Conservation (phyloP, 164 flowering plant genomes). For the Berberis thunbergii region DNA sequence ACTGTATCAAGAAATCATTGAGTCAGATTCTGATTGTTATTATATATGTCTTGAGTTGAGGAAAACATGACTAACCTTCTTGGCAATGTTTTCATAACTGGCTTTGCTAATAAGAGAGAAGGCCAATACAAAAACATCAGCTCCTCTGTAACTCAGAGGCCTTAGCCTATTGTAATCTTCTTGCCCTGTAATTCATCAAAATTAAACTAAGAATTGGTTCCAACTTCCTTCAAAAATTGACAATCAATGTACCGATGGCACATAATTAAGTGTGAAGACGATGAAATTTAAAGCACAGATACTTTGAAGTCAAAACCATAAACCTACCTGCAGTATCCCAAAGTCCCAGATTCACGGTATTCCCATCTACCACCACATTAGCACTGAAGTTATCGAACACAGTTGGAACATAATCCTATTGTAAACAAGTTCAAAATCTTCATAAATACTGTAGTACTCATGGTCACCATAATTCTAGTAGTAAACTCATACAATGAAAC, state of each 20-base stretch:
- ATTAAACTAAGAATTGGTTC: not conserved
- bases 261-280: not conserved
- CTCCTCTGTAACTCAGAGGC: conserved; percentile 74
- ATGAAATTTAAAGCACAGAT: no score
- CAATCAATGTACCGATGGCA: not conserved
- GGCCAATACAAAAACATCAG: conserved; percentile 72
- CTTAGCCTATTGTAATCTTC: conserved; percentile 74
- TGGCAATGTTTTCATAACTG: conserved; percentile 62
- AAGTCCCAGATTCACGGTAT: conserved; percentile 73
- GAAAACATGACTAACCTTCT: conserved; percentile 22
- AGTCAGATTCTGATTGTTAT: conserved; percentile 3
- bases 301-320: no score
- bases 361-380: conserved; percentile 86
- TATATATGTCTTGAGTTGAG: no score
- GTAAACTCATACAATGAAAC: no score
- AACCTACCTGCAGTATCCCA: conserved; percentile 92
- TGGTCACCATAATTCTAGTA: no score
- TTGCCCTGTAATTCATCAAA: conserved; percentile 43
- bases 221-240: not conserved
- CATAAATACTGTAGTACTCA: not conserved
- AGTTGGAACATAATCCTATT: conserved; percentile 56
- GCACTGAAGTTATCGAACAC: conserved; percentile 97
- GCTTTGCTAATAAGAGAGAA: conserved; percentile 76
- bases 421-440: not conserved
- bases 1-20: conserved; percentile 24